Base-by-base conservation (phyloP, 225 moss, liverwort and hornwort genomes). In the Polytrichum commune region DNA sequence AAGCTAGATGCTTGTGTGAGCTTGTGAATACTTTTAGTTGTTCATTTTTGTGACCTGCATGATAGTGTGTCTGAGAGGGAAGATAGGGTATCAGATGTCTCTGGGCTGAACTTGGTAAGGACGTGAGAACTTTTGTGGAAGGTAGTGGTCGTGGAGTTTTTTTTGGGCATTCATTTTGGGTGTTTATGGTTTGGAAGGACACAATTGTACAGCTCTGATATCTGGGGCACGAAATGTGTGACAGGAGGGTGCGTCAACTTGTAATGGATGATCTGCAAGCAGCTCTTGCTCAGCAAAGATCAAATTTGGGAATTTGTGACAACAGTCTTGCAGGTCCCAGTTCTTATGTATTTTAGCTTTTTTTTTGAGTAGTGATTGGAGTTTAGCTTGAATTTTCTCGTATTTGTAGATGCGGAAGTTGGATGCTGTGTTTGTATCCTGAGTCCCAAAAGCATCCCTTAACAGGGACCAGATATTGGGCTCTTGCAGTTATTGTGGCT, bases 161-260 rank as follows among this genome's bases (percentile, higher is more conserved):
- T 24, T 30, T n/a, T 53, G 23, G 63, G 28, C 70, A 73, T 74
- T 60, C 60, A 60, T 54, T 29, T 24, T 54, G 54, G 26, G 55
- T 33, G 46, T 46, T 9, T 35, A 33, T 65, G 28, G 29, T 23
- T 62, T 8, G 2, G 33, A 8, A 33, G 35, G 35, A 35, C 2
- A 20, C 25, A 19, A 29, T 64, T 27, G 46, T 64, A 61, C 22
- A 63, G 79, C 74, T 69, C 69, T 87, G 71, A 84, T 66, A 70
- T 63, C 63, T 76, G 74, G 63, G 73, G 46, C 81, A 64, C 67
- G 76, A 63, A 78, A 74, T 75, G 66, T 77, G 80, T 78, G 56
- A 66, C 93, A 98, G 98, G 87, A 92, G 98, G 81, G 93, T 98
- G 79, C 88, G 95, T 67, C 84, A 91, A 72, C 75, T 95, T 72